A percentile compares a stretch with the other conserved stretches of the same genome.
Evolutionary conservation across 2,329 filamentous ascomycete genomes (phyloP).

Genomic region (Fonsecaea pugnacius): DNA sequence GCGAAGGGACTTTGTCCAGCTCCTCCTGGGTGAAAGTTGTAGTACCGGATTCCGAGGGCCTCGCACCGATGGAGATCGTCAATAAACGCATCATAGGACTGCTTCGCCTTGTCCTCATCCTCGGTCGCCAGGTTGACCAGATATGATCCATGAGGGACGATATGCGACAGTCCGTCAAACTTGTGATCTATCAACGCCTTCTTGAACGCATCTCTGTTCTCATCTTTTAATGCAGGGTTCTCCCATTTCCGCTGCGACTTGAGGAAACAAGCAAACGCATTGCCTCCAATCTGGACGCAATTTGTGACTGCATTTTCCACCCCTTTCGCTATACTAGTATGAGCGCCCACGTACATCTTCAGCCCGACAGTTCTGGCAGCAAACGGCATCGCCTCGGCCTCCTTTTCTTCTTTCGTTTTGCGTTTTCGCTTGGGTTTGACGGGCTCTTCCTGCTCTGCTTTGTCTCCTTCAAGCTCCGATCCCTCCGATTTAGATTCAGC

Average conservation of each 20-base stretch:
- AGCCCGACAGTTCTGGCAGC: conserved; percentile 71
- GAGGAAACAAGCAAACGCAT: conserved; percentile 91
- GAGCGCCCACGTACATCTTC: conserved; percentile 86
- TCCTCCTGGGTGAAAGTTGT: conserved; percentile 96
- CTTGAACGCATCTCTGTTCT: conserved; percentile 71
- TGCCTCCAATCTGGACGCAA: conserved; percentile 77
- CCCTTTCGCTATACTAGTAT: conserved; percentile 90
- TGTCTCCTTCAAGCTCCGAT: conserved; percentile 13
- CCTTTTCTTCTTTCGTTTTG: conserved; percentile 63
- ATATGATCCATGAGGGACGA: conserved; percentile 93
- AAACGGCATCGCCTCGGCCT: conserved; percentile 65
- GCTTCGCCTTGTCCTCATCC: conserved; percentile 76
- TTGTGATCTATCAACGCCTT: conserved; percentile 68
- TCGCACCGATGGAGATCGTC: conserved; percentile 89
- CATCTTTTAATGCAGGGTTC: conserved; percentile 73
- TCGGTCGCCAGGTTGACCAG: conserved; percentile 92
- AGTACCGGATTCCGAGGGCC: conserved; percentile 81
- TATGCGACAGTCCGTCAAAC: conserved; percentile 72
- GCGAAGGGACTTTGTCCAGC: conserved; percentile 69
- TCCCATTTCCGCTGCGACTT: conserved; percentile 97
- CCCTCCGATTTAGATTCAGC: conserved; percentile 15
- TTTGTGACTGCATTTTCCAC: conserved; percentile 87
- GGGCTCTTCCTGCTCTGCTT: background rate
- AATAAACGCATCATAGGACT: conserved; percentile 83
- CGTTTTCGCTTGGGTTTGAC: conserved; percentile 46